A percentile compares a stretch with the other conserved stretches of the same genome.
Evolutionary conservation across 768 basidiomycete genomes (phyloP).

Genomic region (Pholiota microspora): DNA sequence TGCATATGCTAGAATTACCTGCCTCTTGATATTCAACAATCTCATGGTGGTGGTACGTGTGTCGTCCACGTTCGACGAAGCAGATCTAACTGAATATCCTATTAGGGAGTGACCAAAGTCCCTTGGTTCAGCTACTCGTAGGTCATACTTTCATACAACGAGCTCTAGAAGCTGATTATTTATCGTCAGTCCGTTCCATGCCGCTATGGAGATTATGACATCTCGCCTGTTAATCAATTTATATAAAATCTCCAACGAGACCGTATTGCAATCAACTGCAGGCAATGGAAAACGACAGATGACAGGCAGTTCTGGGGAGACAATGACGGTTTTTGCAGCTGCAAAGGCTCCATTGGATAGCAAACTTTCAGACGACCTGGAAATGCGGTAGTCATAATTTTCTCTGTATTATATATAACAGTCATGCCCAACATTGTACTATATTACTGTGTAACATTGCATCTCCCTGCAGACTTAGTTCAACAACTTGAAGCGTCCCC

Average conservation of each 20-base stretch:
- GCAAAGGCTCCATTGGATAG: neutral
- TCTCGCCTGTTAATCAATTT: constrained; percentile 10
- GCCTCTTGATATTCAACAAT: constrained; percentile 41
- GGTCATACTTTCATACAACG: neutral
- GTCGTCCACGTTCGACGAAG: neutral
- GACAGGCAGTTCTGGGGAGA: neutral
- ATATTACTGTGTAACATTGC: too few species aligned
- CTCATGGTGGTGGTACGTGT: constrained; percentile 36
- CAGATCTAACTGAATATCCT: constrained; percentile 10
- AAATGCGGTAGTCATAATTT: neutral
- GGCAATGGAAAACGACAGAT: neutral
- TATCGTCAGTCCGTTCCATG: constrained; percentile 7
- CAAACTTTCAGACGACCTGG: neutral
- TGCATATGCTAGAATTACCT: constrained; percentile 27
- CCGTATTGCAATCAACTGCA: neutral
- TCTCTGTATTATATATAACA: too few species aligned
- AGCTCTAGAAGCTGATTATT: neutral
- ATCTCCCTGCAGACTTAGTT: too few species aligned
- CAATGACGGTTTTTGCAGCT: neutral
- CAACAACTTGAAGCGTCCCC: too few species aligned
- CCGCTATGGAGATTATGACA: constrained; percentile 12
- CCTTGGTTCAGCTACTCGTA: constrained; percentile 40
- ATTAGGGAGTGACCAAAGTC: constrained; percentile 38
- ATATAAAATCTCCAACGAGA: constrained; percentile 5
- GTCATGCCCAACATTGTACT: too few species aligned